Evolutionary conservation across 1,139 yeast species (phyloP).

Genomic region (Geotrichum reessii): DNA sequence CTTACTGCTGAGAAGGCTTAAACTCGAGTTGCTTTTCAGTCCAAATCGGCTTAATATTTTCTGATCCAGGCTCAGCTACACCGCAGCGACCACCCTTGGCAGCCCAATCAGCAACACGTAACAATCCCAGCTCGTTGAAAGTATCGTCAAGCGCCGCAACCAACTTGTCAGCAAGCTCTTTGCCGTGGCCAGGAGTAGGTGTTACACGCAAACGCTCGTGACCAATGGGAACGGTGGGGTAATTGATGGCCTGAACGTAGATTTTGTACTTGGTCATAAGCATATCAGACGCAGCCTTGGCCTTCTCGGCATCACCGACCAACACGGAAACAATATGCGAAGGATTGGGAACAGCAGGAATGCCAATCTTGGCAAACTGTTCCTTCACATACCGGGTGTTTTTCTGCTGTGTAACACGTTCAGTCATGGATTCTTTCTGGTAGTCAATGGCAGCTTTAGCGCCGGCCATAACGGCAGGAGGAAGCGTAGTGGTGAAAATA

Average conservation of each 20-base stretch:
- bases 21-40: constrained; percentile 61
- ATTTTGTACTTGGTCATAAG: constrained; percentile 77
- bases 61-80: constrained; percentile 52
- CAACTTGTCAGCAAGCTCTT: constrained; percentile 68
- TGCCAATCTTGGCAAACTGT: constrained; percentile 61
- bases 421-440: constrained; percentile 70
- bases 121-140: constrained; percentile 66
- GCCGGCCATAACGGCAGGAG: constrained; percentile 98
- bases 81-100: constrained; percentile 81
- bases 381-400: constrained; percentile 82
- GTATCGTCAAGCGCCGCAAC: constrained; percentile 75
- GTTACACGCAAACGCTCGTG: constrained; percentile 94
- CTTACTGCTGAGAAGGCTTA: background rate
- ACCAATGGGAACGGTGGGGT: constrained; percentile 96
- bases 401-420: constrained; percentile 78
- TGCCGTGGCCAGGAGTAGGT: constrained; percentile 94
- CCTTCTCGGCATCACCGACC: constrained; percentile 89
- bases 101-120: constrained; percentile 76
- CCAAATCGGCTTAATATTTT: constrained; percentile 60
- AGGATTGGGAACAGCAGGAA: constrained; percentile 96
- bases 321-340: constrained; percentile 94
- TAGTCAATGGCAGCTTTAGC: constrained; percentile 80
- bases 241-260: constrained; percentile 96
- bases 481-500: constrained; percentile 91
- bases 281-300: constrained; percentile 85